A percentile compares a stretch with the other conserved stretches of the same genome.
Evolutionary conservation across 495 filamentous ascomycete species (phyloP).

Genomic region (Hypoxylon perforatum): DNA sequence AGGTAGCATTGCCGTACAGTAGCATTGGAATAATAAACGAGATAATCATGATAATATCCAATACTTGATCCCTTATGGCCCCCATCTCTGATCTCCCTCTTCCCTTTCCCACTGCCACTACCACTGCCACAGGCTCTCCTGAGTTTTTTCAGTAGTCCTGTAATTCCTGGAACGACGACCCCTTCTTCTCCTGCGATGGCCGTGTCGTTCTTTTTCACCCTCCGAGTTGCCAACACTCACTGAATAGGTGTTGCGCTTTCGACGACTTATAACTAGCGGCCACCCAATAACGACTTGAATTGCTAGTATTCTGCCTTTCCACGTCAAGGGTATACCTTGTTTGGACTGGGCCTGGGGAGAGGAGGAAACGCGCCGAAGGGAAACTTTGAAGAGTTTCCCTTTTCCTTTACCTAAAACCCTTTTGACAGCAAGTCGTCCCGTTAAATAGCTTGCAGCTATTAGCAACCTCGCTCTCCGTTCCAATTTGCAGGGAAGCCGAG

Average conservation of each 20-base stretch:
- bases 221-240: slow-evolving; percentile 23
- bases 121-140: slow-evolving; percentile 23
- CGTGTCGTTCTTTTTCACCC: slow-evolving; percentile 22
- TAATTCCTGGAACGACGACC: slow-evolving; percentile 4
- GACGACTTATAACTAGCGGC: neutral
- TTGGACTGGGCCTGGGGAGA: slow-evolving; percentile 24
- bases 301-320: slow-evolving; percentile 15
- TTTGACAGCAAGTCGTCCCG: slow-evolving; percentile 13
- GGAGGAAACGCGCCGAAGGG: slow-evolving; percentile 32
- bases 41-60: slow-evolving; percentile 34
- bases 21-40: slow-evolving; percentile 42
- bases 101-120: slow-evolving; percentile 15
- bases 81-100: slow-evolving; percentile 16
- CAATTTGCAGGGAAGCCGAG: slow-evolving; percentile 26
- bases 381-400: slow-evolving; percentile 27
- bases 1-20: slow-evolving; percentile 29
- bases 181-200: slow-evolving; percentile 22
- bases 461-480: slow-evolving; percentile 29
- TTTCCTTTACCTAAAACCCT: slow-evolving; percentile 7
- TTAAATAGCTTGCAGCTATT: slow-evolving; percentile 20
- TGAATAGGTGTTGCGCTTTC: slow-evolving; percentile 13
- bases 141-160: neutral
- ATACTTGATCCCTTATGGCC: slow-evolving; percentile 39
- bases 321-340: slow-evolving; percentile 39
- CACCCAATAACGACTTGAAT: neutral